Percentiles rank a stretch among this genome's conserved stretches.
Conservation (phyloP, 257 asterid species). For the Petrea volubilis region DNA sequence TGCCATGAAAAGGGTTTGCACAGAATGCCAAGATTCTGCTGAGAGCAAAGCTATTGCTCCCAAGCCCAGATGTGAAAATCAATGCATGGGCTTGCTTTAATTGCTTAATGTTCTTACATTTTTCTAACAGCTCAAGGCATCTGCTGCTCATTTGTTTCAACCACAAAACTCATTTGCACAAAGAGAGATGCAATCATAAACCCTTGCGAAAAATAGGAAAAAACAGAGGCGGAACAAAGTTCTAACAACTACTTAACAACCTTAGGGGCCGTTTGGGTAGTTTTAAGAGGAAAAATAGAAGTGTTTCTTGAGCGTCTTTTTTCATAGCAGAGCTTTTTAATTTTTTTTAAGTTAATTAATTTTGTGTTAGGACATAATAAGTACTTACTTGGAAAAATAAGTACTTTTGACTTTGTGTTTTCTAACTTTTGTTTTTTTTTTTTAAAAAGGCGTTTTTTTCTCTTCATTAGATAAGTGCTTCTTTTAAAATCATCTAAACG, state of each 20-base stretch:
- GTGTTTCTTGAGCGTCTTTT: too few relatives aligned
- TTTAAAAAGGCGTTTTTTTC: too few relatives aligned
- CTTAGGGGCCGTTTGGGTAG: too few relatives aligned
- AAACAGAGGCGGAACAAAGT: not conserved
- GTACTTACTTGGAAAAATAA: too few relatives aligned
- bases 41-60: constrained; percentile 54
- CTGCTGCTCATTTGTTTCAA: constrained; percentile 37
- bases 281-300: too few relatives aligned
- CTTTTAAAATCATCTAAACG: too few relatives aligned
- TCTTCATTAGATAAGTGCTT: too few relatives aligned
- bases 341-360: too few relatives aligned
- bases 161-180: constrained; percentile 9
- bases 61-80: constrained; percentile 56
- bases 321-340: too few relatives aligned
- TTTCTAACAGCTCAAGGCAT: constrained; percentile 49
- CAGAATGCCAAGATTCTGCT: constrained; percentile 77
- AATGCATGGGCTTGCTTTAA: constrained; percentile 54
- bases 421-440: too few relatives aligned
- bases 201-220: not conserved
- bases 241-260: not conserved
- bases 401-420: too few relatives aligned
- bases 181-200: not conserved
- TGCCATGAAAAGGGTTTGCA: constrained; percentile 50
- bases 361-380: too few relatives aligned
- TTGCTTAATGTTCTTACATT: constrained; percentile 48